phyloP scores from a whole-genome alignment of 2,329 filamentous ascomycete species.

The Fusarium goolgardi region DNA sequence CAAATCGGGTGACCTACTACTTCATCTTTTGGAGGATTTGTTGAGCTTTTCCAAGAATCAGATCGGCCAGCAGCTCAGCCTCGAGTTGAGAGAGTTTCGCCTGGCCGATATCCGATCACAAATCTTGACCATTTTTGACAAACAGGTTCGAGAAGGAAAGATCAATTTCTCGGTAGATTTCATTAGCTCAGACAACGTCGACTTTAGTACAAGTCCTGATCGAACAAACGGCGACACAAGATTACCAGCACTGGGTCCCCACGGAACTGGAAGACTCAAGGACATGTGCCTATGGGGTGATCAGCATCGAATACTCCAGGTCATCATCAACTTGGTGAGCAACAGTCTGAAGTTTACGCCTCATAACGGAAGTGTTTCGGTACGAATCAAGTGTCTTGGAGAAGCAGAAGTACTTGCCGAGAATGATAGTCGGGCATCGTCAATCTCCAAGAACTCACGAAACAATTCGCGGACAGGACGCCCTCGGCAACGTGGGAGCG shows the following conservation, averaged over 20 bases:
- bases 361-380: constrained; percentile 76
- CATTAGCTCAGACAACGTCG: constrained; percentile 54
- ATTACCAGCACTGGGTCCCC: constrained; percentile 71
- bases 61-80: constrained; percentile 82
- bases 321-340: constrained; percentile 93
- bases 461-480: constrained; percentile 57
- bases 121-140: constrained; percentile 86
- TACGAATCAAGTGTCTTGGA: constrained; percentile 79
- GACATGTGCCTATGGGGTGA: constrained; percentile 95
- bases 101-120: constrained; percentile 87
- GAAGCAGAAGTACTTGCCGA: constrained; percentile 61
- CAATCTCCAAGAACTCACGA: constrained; percentile 61
- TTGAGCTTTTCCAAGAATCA: constrained; percentile 96
- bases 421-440: constrained; percentile 64
- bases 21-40: constrained; percentile 89
- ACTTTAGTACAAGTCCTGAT: constrained; percentile 50
- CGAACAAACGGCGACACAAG: constrained; percentile 50
- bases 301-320: constrained; percentile 87
- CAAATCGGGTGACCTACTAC: constrained; percentile 75
- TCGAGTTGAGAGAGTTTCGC: constrained; percentile 88
- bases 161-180: constrained; percentile 81
- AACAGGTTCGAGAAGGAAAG: constrained; percentile 82
- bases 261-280: constrained; percentile 75
- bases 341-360: constrained; percentile 95
- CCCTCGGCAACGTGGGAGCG: constrained; percentile 60